phyloP scores from a whole-genome alignment of 176 grass and related monocot genomes.

The Elaeis guineensis region DNA sequence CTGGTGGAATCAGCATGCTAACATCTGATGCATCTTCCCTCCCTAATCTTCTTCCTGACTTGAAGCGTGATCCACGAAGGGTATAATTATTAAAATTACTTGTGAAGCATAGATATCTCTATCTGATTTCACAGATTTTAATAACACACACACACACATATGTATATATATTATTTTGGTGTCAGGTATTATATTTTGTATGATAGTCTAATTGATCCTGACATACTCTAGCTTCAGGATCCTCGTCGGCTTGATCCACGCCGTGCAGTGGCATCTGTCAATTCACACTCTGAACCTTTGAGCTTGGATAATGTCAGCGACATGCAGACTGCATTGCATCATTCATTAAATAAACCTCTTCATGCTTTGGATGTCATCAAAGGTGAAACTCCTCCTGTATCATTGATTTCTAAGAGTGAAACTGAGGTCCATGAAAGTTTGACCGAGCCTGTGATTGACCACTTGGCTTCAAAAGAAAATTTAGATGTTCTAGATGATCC shows the following conservation, averaged over 20 bases:
- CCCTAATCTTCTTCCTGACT: constrained; percentile 37
- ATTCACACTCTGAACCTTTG: constrained; percentile 23
- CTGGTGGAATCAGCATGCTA: constrained; percentile 23
- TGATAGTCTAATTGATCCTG: background rate
- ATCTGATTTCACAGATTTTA: background rate
- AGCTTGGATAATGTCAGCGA: constrained; percentile 33
- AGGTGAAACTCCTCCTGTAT: constrained; percentile 22
- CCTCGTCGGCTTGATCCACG: constrained; percentile 96
- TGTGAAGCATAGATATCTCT: no score
- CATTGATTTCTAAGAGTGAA: constrained; percentile 9
- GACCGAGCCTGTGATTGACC: constrained; percentile 2
- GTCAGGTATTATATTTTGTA: no score
- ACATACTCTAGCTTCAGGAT: constrained; percentile 43
- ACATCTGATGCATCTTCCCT: constrained; percentile 30
- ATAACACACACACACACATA: background rate
- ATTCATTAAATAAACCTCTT: constrained; percentile 26
- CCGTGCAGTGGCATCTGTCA: constrained; percentile 36
- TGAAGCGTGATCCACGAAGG: constrained; percentile 90
- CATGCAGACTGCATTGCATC: constrained; percentile 25
- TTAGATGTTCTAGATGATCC: constrained; percentile 28
- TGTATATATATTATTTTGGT: background rate
- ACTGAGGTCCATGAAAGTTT: constrained; percentile 1
- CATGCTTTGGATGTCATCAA: constrained; percentile 24
- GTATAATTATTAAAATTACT: constrained; percentile 34
- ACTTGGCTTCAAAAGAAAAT: constrained; percentile 25